Percentiles rank a stretch among this genome's conserved stretches.
Conservation (phyloP, 768 basidiomycete genomes). For the Amanita muscaria region DNA sequence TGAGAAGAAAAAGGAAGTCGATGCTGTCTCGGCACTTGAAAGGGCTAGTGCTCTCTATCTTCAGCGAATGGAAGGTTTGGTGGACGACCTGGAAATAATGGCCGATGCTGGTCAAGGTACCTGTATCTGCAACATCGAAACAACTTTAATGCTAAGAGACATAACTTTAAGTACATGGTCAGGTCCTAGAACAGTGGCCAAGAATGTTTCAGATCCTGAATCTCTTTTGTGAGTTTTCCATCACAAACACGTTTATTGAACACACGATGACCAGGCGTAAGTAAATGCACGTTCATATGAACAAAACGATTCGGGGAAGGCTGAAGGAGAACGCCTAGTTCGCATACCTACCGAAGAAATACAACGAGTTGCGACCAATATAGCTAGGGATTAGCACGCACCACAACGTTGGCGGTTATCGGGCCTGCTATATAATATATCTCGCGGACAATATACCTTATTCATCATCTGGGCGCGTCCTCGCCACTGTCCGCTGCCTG, state of each 20-base stretch:
- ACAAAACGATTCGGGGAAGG: not conserved
- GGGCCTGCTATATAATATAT: constrained; percentile 13
- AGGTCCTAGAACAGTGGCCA: constrained; percentile 75
- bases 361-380: constrained; percentile 27
- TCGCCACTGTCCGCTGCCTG: too few species aligned
- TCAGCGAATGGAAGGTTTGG: constrained; percentile 58
- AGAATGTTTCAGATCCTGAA: constrained; percentile 73
- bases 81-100: constrained; percentile 69
- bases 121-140: too few species aligned
- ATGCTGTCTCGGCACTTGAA: constrained; percentile 67
- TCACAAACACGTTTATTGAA: too few species aligned
- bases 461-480: too few species aligned
- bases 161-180: constrained; percentile 45
- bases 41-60: constrained; percentile 53
- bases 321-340: constrained; percentile 53
- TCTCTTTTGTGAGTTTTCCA: constrained; percentile 49
- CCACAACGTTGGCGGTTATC: too few species aligned
- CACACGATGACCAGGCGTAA: too few species aligned
- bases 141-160: not conserved
- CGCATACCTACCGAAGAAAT: constrained; percentile 69
- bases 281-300: not conserved
- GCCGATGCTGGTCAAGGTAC: constrained; percentile 67
- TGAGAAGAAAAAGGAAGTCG: constrained; percentile 78
- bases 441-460: constrained; percentile 30
- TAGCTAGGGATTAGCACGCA: too few species aligned